Conservation (phyloP, 768 basidiomycete species). For the Phaeotremella skinneri region DNA sequence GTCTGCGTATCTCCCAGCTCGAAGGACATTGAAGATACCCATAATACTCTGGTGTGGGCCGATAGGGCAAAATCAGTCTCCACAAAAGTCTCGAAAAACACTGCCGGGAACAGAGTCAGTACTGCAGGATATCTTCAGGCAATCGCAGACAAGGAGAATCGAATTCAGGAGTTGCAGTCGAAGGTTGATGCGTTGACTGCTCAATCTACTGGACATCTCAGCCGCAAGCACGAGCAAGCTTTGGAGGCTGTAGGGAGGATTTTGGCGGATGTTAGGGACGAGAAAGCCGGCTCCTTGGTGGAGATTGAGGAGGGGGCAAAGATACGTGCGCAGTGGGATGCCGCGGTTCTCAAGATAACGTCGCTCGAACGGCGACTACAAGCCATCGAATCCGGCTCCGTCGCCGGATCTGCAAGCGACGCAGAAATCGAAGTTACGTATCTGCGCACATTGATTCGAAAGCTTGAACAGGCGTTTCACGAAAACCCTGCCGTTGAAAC, state of each 20-base stretch:
- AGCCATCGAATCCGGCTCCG: constrained; percentile 25
- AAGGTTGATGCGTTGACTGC: constrained; percentile 74
- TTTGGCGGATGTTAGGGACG: constrained; percentile 19
- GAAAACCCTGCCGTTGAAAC: constrained; percentile 26
- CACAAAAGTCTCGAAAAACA: constrained; percentile 92
- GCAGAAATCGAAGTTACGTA: constrained; percentile 22
- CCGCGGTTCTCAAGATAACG: constrained; percentile 27
- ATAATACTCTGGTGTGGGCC: constrained; percentile 95
- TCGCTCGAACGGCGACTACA: constrained; percentile 21
- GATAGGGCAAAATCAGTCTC: constrained; percentile 98
- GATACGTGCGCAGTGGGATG: constrained; percentile 36
- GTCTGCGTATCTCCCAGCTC: constrained; percentile 96
- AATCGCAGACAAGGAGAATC: constrained; percentile 79
- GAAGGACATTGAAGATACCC: constrained; percentile 94
- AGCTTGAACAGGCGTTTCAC: constrained; percentile 28
- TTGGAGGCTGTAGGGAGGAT: constrained; percentile 16
- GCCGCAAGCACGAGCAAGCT: constrained; percentile 59
- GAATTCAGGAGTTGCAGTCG: constrained; percentile 81
- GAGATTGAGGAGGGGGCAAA: constrained; percentile 33
- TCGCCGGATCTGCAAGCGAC: constrained; percentile 14
- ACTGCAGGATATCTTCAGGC: constrained; percentile 94
- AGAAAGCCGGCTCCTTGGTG: constrained; percentile 16
- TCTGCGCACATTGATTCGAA: constrained; percentile 19
- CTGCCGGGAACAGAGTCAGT: constrained; percentile 90
- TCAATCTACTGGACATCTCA: constrained; percentile 50